Evolutionary conservation across 805 yeast genomes (phyloP), one percentile per base, ranked within the genome.

Genomic region (Clavispora vitiphila): DNA sequence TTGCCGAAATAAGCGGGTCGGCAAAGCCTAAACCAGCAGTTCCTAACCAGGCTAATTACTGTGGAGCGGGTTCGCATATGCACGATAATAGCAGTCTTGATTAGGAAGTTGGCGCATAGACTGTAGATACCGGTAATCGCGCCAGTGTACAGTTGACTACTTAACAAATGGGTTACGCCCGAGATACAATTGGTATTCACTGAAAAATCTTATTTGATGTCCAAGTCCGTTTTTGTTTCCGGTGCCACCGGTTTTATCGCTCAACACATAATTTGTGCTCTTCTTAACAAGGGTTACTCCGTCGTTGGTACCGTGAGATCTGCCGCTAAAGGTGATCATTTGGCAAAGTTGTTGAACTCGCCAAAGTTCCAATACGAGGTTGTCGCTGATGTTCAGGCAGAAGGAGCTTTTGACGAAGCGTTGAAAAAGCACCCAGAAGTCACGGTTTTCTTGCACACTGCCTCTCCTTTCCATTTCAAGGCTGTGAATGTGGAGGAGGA

Each of bases 211-310:
- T 20, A 9, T 7, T 16, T 7, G 6, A 40, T 40, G 43, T 1
- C 38, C 16, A 29, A 29, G 15, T 12, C 56, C 9, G 54, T 74
- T 12, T 57, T 74, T n/a, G 58, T 74, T 21, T 65, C 77, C 3
- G 79, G 79, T 10, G 76, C 76, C 11, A 67, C 76, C 10, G 78
- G 80, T 8, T 75, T 62, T 49, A 65, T 74, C 40, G 78, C 78
- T 10, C 65, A 69, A 34, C 78, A 74, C 49, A 58, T 71, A 35
- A 52, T 67, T 31, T 55, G 65, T 37, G 54, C 49, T 20, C 61
- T 76, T 26, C 48, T 76, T 16, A 50, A 55, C 2, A 58, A 66
- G 36, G 67, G 65, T 14, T 71, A 64, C 56, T 55, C 53, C 7
- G 77, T 76, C 11, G 63, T 70, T 24, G 77, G 76, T 8, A 62